Conservation (phyloP, 345 rosid genomes). For the Orychophragmus violaceus region DNA sequence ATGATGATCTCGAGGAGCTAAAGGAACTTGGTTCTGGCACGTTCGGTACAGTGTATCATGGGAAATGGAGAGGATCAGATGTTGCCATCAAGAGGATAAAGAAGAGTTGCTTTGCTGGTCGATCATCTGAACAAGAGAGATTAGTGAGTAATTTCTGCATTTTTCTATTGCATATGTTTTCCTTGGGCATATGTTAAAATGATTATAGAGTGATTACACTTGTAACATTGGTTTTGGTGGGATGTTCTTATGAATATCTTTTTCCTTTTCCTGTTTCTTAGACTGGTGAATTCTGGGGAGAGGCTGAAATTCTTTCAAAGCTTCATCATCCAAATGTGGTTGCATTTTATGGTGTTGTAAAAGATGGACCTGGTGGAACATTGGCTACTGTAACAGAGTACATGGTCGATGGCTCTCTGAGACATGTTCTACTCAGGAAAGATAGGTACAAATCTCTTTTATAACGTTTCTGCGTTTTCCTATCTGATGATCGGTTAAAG, state of each 20-base stretch:
- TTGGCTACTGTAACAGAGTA: constrained; percentile 93
- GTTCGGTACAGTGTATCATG: constrained; percentile 97
- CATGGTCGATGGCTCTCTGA: constrained; percentile 98
- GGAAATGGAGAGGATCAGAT: constrained; percentile 98
- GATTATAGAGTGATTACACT: background rate
- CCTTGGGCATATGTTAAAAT: background rate
- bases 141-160: constrained; percentile 49
- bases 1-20: constrained; percentile 94
- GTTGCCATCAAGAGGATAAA: constrained; percentile 94
- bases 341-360: constrained; percentile 97
- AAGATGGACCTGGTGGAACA: constrained; percentile 92
- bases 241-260: background rate
- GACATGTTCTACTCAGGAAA: constrained; percentile 84
- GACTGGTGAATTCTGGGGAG: constrained; percentile 97
- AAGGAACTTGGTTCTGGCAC: constrained; percentile 95
- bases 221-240: background rate
- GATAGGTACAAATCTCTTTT: constrained; percentile 53
- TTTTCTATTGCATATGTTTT: background rate
- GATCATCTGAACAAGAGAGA: constrained; percentile 94
- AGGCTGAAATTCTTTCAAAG: constrained; percentile 96
- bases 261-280: background rate
- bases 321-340: constrained; percentile 98
- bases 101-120: constrained; percentile 88
- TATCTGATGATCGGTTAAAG: background rate
- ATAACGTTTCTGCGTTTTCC: background rate